These are phyloP conservation scores for Ceratobasidium sp. DNA, from an alignment of 1,284 basidiomycete species.

Conservation along the genomic window DNA sequence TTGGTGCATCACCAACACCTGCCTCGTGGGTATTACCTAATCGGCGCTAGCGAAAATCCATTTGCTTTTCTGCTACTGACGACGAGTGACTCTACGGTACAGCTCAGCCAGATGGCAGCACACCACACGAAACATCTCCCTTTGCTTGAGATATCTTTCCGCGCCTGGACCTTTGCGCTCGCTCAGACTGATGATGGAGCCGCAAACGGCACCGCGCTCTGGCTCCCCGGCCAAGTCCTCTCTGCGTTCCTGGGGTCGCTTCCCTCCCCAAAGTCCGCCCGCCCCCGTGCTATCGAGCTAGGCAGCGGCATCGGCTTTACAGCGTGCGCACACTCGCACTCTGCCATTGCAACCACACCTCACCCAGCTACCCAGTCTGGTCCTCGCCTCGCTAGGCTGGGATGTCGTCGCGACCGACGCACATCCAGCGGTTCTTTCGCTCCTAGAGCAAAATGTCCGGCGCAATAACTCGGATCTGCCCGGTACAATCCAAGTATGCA, in stretches of 20 bases:
- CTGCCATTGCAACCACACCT: constrained; percentile 13
- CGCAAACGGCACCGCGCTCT: constrained; percentile 85
- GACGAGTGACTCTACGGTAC: too few species aligned
- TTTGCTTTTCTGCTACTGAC: constrained; percentile 11
- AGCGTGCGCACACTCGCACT: constrained; percentile 60
- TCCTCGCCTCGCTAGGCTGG: constrained; percentile 73
- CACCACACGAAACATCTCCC: constrained; percentile 72
- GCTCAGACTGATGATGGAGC: constrained; percentile 64
- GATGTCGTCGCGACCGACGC: constrained; percentile 83
- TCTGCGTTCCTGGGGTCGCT: constrained; percentile 63
- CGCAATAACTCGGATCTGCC: constrained; percentile 55
- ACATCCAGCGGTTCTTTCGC: constrained; percentile 66
- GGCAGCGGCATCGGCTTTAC: constrained; percentile 84
- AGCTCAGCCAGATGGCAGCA: too few species aligned
- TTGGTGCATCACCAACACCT: constrained; percentile 13
- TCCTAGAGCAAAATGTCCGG: constrained; percentile 71
- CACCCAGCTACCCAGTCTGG: constrained; percentile 59
- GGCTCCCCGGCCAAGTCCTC: constrained; percentile 82
- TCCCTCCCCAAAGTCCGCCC: constrained; percentile 28
- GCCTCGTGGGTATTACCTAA: constrained; percentile 31
- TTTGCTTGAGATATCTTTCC: constrained; percentile 60
- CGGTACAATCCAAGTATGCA: constrained; percentile 61
- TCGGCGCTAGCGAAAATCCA: constrained; percentile 6
- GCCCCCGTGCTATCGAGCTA: constrained; percentile 68
- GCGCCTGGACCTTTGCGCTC: constrained; percentile 56